Base-by-base conservation (phyloP, 2,329 filamentous ascomycete species). In the Fusarium sp. region DNA sequence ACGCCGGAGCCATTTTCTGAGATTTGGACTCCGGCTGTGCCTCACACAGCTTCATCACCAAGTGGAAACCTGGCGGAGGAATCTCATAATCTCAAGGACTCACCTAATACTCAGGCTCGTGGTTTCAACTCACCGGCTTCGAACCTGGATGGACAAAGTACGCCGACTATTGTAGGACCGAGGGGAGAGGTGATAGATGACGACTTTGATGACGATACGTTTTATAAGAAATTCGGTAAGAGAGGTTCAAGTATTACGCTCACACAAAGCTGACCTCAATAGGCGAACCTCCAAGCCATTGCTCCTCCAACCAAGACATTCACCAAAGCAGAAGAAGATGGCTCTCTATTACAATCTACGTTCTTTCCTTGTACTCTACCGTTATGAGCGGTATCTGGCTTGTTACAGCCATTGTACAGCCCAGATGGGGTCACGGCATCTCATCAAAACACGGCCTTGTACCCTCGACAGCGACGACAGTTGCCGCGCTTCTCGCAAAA, bases 401-500 rank as follows among this genome's bases (percentile, higher is more conserved):
- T 1, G 79, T 85, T 1, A 82, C 90, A 4, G 88, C 90, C 0
- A 78, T 91, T 10, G 74, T 81, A 1, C 88, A 88, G 62, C 90
- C 90, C 0, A 81, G 86, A 66, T 93, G 88, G 78, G 89, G 89
- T 8, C 80, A 80, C 8, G 77, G 71, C 2, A 89, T 93, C 46
- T 84, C 83, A 0, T 81, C 82, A 1, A 83, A 83, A 11, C 83
- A 82, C 5, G 80, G 84, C 11, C 72, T 94, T 14, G 81, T 82
- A 0, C 88, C 89, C 0, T 85, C 88, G 0, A 90, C 87, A 1
- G 91, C 92, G 0, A 89, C 87, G 1, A 79, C 92, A 1, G 74
- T 94, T 1, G 89, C 87, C n/a, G 86, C 91, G 0, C 78, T 93
- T 2, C 81, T 93, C 34, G 90, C 92, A 7, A 95, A 94, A 78